Conservation (phyloP, 306 rosid species). For the Citrullus mucosospermus region DNA sequence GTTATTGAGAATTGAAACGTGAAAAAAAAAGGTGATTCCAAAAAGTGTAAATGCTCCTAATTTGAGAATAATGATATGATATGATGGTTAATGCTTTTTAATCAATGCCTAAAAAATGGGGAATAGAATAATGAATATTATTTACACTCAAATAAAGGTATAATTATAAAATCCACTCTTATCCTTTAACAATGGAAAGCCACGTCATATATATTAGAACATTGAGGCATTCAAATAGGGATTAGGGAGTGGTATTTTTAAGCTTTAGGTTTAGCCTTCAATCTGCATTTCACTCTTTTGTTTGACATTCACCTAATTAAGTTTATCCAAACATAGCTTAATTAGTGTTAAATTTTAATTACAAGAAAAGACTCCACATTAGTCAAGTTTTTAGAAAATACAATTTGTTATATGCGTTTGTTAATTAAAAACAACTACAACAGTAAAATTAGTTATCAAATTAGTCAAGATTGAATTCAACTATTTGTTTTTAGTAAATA, state of each 20-base stretch:
- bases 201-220: not conserved
- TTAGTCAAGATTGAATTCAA: not conserved
- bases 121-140: slow-evolving; percentile 3
- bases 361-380: no score
- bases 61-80: not conserved
- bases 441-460: not conserved
- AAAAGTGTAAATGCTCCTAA: not conserved
- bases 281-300: not conserved
- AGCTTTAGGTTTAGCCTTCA: not conserved
- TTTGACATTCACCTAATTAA: not conserved
- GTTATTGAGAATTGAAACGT: not conserved
- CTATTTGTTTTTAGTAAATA: no score
- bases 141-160: not conserved
- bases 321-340: not conserved
- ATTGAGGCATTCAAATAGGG: not conserved
- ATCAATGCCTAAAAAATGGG: not conserved
- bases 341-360: no score
- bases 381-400: no score
- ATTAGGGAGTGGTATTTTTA: not conserved
- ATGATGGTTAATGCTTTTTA: not conserved
- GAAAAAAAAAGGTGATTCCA: not conserved
- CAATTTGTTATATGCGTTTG: no score
- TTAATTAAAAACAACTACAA: not conserved
- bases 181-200: not conserved
- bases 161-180: not conserved